These are phyloP conservation scores for Tagetes patula DNA, from an alignment of 129 eudicot genomes.

Conservation along the genomic window DNA sequence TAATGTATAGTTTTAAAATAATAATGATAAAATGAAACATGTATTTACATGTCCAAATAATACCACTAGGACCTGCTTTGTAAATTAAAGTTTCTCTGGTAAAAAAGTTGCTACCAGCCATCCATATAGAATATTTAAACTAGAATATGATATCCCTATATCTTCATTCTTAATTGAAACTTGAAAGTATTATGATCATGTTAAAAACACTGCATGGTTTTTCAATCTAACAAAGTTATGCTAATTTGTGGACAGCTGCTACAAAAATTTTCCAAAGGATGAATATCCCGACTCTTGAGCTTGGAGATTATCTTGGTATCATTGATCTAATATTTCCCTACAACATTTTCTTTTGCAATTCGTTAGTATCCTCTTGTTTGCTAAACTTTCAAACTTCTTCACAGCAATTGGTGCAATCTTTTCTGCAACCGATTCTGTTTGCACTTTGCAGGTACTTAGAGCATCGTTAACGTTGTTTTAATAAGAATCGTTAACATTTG, in stretches of 20 bases:
- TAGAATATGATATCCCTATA: not conserved
- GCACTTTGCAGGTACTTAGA: slow-evolving; percentile 81
- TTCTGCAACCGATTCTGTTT: slow-evolving; percentile 98
- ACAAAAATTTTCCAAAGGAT: slow-evolving; percentile 45
- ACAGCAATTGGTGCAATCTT: slow-evolving; percentile 97
- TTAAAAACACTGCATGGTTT: not conserved
- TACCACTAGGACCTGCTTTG: not conserved
- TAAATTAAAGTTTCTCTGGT: not conserved
- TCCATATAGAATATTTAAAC: not conserved
- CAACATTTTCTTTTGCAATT: not conserved
- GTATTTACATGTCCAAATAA: not conserved
- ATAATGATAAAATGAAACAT: not conserved
- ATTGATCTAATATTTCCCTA: not conserved
- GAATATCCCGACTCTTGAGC: slow-evolving; percentile 55
- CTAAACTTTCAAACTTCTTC: slow-evolving; percentile 21
- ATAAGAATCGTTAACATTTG: not conserved
- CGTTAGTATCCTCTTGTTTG: slow-evolving; percentile 6
- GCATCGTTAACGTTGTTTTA: not conserved
- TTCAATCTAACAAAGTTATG: slow-evolving; percentile 4
- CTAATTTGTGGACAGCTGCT: slow-evolving; percentile 46
- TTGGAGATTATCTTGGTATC: slow-evolving; percentile 76
- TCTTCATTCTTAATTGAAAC: not conserved
- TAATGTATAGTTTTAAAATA: not conserved
- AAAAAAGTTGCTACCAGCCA: not conserved
- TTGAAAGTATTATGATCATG: slow-evolving; percentile 2